Conservation (phyloP, 1,139 yeast species). For the Yamadazyma spencermartinsiae region DNA sequence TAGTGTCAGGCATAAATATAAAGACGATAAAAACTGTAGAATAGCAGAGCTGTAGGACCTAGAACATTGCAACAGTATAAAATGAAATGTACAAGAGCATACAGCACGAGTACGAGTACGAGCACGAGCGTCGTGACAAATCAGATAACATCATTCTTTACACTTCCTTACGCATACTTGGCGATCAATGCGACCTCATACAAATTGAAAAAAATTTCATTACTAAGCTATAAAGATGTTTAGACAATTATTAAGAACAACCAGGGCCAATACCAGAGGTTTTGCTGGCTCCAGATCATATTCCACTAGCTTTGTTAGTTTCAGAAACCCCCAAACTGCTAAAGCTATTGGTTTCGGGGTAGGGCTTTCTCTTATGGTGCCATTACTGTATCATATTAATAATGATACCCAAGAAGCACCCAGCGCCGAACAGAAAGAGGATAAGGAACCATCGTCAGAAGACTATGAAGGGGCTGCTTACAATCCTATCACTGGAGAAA, state of each 20-base stretch:
- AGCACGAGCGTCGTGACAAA: no score
- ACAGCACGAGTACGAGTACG: no score
- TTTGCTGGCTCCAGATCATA: neutral
- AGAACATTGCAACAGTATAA: no score
- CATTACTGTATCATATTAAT: neutral
- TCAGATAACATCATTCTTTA: no score
- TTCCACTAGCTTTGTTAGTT: neutral
- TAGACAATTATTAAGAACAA: neutral
- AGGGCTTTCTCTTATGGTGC: neutral
- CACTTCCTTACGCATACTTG: no score
- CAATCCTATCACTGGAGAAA: constrained; percentile 97
- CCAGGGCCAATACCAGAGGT: neutral
- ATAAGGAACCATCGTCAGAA: constrained; percentile 15
- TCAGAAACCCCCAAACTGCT: neutral
- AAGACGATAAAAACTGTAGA: no score
- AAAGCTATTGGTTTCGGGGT: neutral
- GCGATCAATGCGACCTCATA: no score
- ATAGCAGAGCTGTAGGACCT: no score
- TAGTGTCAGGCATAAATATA: no score
- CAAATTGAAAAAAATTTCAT: neutral
- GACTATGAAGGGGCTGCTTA: constrained; percentile 63
- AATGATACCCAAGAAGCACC: constrained; percentile 1
- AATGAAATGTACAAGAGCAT: no score
- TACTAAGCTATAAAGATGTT: neutral
- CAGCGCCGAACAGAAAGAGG: neutral